phyloP scores from a whole-genome alignment of 805 yeast species.

The Pichia deserticola region DNA sequence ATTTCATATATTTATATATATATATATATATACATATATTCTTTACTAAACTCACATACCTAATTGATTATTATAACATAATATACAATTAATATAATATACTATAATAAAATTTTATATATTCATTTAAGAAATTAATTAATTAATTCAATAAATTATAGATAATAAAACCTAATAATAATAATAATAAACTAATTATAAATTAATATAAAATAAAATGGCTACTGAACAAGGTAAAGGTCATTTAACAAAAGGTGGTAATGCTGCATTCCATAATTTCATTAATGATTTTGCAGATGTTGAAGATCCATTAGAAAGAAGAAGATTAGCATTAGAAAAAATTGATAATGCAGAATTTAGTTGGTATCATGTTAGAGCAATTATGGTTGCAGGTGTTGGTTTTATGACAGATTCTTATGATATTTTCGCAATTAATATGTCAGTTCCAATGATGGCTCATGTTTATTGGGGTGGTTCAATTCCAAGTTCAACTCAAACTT shows the following conservation, averaged over 20 bases:
- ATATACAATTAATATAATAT: no score
- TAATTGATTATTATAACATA: no score
- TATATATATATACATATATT: no score
- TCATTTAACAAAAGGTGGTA: slow-evolving; percentile 57
- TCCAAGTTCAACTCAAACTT: slow-evolving; percentile 67
- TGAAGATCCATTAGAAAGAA: slow-evolving; percentile 79
- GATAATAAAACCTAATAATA: not conserved
- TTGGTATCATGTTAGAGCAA: slow-evolving; percentile 78
- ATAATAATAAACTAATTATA: not conserved
- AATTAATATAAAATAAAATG: not conserved
- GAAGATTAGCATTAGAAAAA: slow-evolving; percentile 77
- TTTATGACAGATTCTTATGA: slow-evolving; percentile 91
- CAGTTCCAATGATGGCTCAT: slow-evolving; percentile 67
- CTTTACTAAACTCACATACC: no score
- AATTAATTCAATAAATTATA: no score
- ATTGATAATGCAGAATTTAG: slow-evolving; percentile 75
- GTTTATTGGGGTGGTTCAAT: slow-evolving; percentile 60
- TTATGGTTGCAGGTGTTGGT: slow-evolving; percentile 87
- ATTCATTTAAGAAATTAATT: no score
- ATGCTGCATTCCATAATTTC: slow-evolving; percentile 80
- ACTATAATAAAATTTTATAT: no score
- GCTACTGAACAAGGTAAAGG: not conserved
- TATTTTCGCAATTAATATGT: slow-evolving; percentile 83
- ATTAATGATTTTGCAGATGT: slow-evolving; percentile 73
- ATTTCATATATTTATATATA: no score